A percentile compares a stretch with the other conserved stretches of the same genome.
Evolutionary conservation across 176 grass and related monocot species (phyloP).

Genomic region (Musa troglodytarum): DNA sequence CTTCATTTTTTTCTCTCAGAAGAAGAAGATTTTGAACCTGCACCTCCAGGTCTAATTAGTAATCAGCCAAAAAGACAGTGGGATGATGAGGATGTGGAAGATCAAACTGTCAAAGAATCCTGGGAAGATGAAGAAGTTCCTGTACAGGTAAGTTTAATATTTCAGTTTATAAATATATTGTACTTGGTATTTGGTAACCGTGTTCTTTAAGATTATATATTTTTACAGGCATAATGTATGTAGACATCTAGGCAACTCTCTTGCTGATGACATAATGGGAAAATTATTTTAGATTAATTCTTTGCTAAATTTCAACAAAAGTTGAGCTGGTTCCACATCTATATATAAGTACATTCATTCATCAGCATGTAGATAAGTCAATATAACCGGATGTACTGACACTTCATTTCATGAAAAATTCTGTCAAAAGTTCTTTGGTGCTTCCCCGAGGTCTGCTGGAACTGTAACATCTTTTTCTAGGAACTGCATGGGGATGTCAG

Average conservation of each 20-base stretch:
- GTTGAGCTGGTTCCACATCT: not conserved
- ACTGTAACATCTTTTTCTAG: too few species aligned
- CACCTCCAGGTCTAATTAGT: not conserved
- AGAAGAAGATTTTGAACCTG: conserved; percentile 5
- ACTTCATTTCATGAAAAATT: too few species aligned
- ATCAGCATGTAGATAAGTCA: too few species aligned
- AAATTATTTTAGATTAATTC: not conserved
- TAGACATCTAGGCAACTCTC: too few species aligned
- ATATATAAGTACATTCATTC: too few species aligned
- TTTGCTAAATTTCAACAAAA: not conserved
- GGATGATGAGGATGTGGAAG: conserved; percentile 5
- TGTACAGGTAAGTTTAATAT: not conserved
- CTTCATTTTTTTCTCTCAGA: not conserved
- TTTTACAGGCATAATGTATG: not conserved
- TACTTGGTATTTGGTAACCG: not conserved
- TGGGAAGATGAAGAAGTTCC: conserved; percentile 12
- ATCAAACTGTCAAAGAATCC: not conserved
- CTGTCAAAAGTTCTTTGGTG: too few species aligned
- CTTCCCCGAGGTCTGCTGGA: too few species aligned
- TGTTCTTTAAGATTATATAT: not conserved
- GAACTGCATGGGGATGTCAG: too few species aligned
- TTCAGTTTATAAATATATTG: not conserved
- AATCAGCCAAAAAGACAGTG: not conserved
- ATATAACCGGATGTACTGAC: too few species aligned
- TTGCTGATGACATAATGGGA: not conserved